Evolutionary conservation across 768 basidiomycete genomes (phyloP).

Genomic region (Lactarius hatsudake): DNA sequence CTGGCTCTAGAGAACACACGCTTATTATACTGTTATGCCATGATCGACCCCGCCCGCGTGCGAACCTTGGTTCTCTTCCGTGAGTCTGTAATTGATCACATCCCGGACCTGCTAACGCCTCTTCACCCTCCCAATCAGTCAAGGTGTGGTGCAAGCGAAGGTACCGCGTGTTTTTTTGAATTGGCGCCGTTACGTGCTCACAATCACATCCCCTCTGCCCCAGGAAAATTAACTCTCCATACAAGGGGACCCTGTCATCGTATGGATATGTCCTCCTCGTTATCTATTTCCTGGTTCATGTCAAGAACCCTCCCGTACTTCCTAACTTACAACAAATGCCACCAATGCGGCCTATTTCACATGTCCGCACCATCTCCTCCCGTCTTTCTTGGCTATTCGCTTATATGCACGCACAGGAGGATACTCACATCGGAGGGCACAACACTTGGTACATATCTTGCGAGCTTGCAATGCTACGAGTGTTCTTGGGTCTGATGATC

Average conservation of each 20-base stretch:
- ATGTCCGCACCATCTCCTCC: slow-evolving; percentile 41
- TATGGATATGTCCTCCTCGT: slow-evolving; percentile 98
- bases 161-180: slow-evolving; percentile 38
- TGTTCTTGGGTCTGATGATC: neutral
- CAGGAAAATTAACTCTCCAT: slow-evolving; percentile 98
- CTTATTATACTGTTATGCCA: slow-evolving; percentile 94
- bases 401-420: slow-evolving; percentile 50
- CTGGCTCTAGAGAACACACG: slow-evolving; percentile 96
- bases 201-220: neutral
- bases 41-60: slow-evolving; percentile 91
- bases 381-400: slow-evolving; percentile 11
- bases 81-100: slow-evolving; percentile 48
- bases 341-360: slow-evolving; percentile 80
- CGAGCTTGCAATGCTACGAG: neutral
- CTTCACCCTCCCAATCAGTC: slow-evolving; percentile 46
- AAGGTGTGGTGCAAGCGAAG: slow-evolving; percentile 99
- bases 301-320: slow-evolving; percentile 94
- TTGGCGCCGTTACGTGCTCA: slow-evolving; percentile 8
- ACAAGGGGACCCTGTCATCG: slow-evolving; percentile 93
- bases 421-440: slow-evolving; percentile 74
- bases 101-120: slow-evolving; percentile 3
- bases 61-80: slow-evolving; percentile 93
- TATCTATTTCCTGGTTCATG: slow-evolving; percentile 96
- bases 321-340: slow-evolving; percentile 97
- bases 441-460: slow-evolving; percentile 61